phyloP scores from a whole-genome alignment of 768 basidiomycete genomes.

The Lentinula detonsa region DNA sequence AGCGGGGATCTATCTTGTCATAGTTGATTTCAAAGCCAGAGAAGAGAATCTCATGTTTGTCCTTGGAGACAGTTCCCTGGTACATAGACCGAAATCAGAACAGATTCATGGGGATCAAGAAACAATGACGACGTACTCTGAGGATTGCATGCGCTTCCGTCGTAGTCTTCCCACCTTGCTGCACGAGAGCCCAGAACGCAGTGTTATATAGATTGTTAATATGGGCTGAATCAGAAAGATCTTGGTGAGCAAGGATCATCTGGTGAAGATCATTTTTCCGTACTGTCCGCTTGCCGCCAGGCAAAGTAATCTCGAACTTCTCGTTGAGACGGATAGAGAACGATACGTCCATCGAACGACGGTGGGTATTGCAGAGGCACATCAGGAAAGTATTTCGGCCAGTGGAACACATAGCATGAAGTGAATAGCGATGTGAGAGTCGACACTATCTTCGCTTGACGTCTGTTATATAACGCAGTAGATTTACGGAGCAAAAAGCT shows the following conservation, averaged over 20 bases:
- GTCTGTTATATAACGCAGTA: conserved; percentile 77
- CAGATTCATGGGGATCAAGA: background rate
- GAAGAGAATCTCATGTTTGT: conserved; percentile 91
- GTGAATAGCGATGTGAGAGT: conserved; percentile 86
- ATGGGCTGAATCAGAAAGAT: conserved; percentile 55
- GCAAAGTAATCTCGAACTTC: conserved; percentile 89
- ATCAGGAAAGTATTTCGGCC: conserved; percentile 75
- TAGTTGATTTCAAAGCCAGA: conserved; percentile 84
- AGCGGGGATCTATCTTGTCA: conserved; percentile 64
- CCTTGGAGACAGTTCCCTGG: conserved; percentile 83
- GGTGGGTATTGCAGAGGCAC: conserved; percentile 75
- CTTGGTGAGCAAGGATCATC: conserved; percentile 9
- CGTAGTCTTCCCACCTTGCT: conserved; percentile 71
- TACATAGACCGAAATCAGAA: background rate
- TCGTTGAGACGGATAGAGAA: conserved; percentile 68
- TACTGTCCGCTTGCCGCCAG: conserved; percentile 96
- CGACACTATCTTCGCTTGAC: conserved; percentile 81
- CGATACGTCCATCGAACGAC: conserved; percentile 86
- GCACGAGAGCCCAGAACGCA: conserved; percentile 89
- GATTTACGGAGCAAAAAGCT: conserved; percentile 85
- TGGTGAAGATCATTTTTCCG: conserved; percentile 20
- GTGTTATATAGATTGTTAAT: conserved; percentile 99
- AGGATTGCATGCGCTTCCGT: conserved; percentile 79
- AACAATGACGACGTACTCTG: conserved; percentile 40
- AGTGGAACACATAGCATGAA: conserved; percentile 82